phyloP scores from a whole-genome alignment of 257 asterid species.

The Datura wrightii region DNA sequence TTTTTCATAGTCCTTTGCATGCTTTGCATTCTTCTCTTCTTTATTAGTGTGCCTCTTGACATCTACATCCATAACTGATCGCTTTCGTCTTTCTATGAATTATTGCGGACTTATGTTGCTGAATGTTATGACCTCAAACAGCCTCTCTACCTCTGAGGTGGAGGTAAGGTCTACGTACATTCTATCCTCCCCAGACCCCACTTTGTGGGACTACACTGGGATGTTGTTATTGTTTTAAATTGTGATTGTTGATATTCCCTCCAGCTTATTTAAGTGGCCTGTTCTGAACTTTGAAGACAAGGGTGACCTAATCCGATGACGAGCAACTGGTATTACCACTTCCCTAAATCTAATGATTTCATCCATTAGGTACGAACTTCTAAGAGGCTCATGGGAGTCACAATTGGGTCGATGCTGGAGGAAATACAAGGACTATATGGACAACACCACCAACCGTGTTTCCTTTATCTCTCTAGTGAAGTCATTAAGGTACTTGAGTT shows the following conservation, averaged over 20 bases:
- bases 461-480: slow-evolving; percentile 96
- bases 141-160: neutral
- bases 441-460: slow-evolving; percentile 92
- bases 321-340: slow-evolving; percentile 20
- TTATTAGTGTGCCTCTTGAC: slow-evolving; percentile 18
- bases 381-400: slow-evolving; percentile 85
- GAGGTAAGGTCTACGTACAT: too few species aligned
- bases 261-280: slow-evolving; percentile 1
- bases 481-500: slow-evolving; percentile 73
- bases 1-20: neutral
- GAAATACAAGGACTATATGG: slow-evolving; percentile 86
- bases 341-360: slow-evolving; percentile 18
- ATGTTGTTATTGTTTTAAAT: neutral
- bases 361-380: slow-evolving; percentile 82
- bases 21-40: neutral
- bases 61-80: neutral
- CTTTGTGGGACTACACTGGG: too few species aligned
- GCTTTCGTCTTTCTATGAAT: slow-evolving; percentile 10
- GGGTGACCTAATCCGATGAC: neutral
- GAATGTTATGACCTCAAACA: neutral
- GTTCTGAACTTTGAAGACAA: slow-evolving; percentile 19
- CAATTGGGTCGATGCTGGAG: slow-evolving; percentile 91
- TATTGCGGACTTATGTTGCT: neutral
- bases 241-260: slow-evolving; percentile 3
- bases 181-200: too few species aligned